Evolutionary conservation across 495 filamentous ascomycete species (phyloP).

Genomic region (Penicillium soppii): DNA sequence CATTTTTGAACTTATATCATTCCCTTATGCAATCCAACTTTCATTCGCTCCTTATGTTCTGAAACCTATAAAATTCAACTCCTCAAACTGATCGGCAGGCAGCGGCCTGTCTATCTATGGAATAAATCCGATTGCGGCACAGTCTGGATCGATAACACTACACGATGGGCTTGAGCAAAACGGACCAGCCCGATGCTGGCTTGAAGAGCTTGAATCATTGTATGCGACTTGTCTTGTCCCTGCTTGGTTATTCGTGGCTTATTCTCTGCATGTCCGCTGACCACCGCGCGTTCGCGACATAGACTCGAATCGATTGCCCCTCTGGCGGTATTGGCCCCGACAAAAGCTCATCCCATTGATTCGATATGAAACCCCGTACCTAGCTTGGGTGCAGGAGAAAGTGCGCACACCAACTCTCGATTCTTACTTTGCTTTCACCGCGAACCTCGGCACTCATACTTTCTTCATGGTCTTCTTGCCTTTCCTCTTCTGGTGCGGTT

Average conservation of each 20-base stretch:
- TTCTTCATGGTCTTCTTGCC: constrained; percentile 96
- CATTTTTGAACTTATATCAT: not conserved
- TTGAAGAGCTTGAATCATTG: constrained; percentile 74
- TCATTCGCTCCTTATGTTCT: constrained; percentile 26
- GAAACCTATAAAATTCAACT: constrained; percentile 8
- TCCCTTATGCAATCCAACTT: constrained; percentile 16
- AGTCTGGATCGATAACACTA: constrained; percentile 19
- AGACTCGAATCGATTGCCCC: constrained; percentile 82
- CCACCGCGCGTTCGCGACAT: constrained; percentile 9
- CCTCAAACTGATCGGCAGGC: constrained; percentile 20
- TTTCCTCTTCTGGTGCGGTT: constrained; percentile 94
- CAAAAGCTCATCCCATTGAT: constrained; percentile 81
- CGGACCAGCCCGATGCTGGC: constrained; percentile 64
- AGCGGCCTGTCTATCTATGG: constrained; percentile 28
- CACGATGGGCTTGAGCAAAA: constrained; percentile 37
- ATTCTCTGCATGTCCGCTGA: constrained; percentile 6
- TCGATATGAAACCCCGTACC: constrained; percentile 92
- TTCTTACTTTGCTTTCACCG: constrained; percentile 93
- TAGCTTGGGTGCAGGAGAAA: constrained; percentile 78
- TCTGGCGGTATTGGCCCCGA: constrained; percentile 86
- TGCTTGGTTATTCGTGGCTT: not conserved
- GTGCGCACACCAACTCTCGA: constrained; percentile 79
- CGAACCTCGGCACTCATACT: constrained; percentile 96
- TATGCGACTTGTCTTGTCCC: constrained; percentile 37
- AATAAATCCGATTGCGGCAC: constrained; percentile 14